phyloP scores from a whole-genome alignment of 2,329 filamentous ascomycete genomes.

The Neofusicoccum umdonicola region DNA sequence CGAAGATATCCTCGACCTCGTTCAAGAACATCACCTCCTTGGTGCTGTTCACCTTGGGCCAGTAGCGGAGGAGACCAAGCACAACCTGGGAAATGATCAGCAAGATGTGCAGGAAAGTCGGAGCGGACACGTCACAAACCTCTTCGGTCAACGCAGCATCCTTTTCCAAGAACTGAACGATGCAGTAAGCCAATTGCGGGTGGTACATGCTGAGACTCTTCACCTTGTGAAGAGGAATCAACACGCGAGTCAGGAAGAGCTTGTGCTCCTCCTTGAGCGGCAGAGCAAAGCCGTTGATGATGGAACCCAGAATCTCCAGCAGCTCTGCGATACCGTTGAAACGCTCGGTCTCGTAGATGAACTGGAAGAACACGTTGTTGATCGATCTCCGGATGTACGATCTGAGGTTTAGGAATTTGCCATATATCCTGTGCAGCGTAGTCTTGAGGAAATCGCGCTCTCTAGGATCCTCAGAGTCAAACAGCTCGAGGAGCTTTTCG shows the following conservation, averaged over 20 bases:
- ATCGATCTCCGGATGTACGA: constrained; percentile 98
- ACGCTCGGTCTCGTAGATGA: constrained; percentile 96
- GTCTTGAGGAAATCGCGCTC: constrained; percentile 98
- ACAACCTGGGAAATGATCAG: constrained; percentile 64
- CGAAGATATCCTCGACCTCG: constrained; percentile 98
- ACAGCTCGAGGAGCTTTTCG: constrained; percentile 82
- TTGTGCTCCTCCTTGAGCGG: constrained; percentile 99
- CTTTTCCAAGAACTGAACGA: constrained; percentile 97
- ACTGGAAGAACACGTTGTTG: constrained; percentile 99
- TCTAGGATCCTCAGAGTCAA: constrained; percentile 95
- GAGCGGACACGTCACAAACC: constrained; percentile 49
- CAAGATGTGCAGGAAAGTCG: neutral
- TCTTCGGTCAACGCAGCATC: constrained; percentile 96
- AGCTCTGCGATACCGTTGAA: constrained; percentile 98
- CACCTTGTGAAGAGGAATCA: constrained; percentile 94
- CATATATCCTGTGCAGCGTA: constrained; percentile 95
- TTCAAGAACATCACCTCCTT: constrained; percentile 99
- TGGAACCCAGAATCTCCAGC: constrained; percentile 93
- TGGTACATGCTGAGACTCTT: constrained; percentile 99
- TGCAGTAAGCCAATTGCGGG: constrained; percentile 96
- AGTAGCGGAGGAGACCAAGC: constrained; percentile 88
- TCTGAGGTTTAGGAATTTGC: constrained; percentile 95
- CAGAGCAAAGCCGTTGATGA: constrained; percentile 97
- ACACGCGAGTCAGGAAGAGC: constrained; percentile 87
- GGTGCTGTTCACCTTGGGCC: constrained; percentile 99